Conservation (phyloP, 306 rosid species). For the Hippophae rhamnoides region DNA sequence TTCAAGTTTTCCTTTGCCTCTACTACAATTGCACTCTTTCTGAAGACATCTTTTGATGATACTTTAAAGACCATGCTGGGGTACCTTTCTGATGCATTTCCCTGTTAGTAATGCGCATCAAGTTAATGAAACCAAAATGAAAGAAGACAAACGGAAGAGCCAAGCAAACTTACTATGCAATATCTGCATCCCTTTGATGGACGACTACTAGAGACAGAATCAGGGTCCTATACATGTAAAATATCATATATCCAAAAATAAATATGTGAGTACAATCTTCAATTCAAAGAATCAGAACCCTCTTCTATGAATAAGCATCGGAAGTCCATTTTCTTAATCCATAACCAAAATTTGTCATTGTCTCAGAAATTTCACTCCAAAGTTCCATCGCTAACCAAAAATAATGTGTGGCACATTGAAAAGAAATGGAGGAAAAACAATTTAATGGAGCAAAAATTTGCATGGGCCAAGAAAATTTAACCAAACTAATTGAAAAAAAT, state of each 20-base stretch:
- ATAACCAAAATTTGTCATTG: neutral
- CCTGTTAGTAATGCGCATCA: slow-evolving; percentile 36
- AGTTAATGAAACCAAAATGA: slow-evolving; percentile 13
- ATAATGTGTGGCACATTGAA: no score
- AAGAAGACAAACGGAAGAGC: slow-evolving; percentile 8
- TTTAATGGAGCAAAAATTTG: no score
- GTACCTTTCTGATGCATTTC: slow-evolving; percentile 43
- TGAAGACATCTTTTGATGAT: slow-evolving; percentile 53
- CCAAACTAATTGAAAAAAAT: no score
- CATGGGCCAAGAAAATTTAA: no score
- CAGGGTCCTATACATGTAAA: slow-evolving; percentile 38
- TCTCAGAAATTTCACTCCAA: no score
- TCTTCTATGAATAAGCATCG: neutral
- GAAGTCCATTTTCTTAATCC: neutral
- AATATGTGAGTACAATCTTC: slow-evolving; percentile 11
- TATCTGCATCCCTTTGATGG: slow-evolving; percentile 51
- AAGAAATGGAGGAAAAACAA: no score
- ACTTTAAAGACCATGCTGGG: slow-evolving; percentile 70
- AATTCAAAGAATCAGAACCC: slow-evolving; percentile 12
- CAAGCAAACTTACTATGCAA: slow-evolving; percentile 64
- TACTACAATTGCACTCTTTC: slow-evolving; percentile 54
- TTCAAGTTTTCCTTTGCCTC: slow-evolving; percentile 45
- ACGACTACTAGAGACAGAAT: slow-evolving; percentile 21
- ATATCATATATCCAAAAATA: slow-evolving; percentile 16
- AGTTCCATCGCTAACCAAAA: no score